Evolutionary conservation across 2,329 filamentous ascomycete genomes (phyloP).

Genomic region (Thelonectria olida): DNA sequence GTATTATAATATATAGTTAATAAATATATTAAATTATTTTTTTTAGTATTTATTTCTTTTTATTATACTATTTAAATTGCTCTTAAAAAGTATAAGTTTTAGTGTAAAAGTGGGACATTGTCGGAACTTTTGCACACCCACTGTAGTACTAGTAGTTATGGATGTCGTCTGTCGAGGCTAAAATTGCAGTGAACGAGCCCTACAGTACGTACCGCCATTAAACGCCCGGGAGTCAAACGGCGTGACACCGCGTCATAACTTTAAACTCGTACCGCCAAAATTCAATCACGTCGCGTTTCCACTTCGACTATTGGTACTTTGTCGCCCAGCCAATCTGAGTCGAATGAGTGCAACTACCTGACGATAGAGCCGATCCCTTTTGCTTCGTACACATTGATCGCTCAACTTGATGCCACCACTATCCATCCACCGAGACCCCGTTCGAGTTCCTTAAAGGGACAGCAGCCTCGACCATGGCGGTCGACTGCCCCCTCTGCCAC

Average conservation of each 20-base stretch:
- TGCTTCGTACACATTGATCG: background rate
- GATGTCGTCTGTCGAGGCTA: background rate
- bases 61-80: no score
- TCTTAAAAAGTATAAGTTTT: no score
- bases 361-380: background rate
- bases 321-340: background rate
- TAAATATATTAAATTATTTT: no score
- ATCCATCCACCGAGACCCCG: background rate
- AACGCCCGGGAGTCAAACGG: background rate
- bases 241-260: conserved; percentile 20
- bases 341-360: no score
- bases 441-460: background rate
- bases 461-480: conserved; percentile 49
- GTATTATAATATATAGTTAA: no score
- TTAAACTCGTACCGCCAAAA: background rate
- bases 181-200: background rate
- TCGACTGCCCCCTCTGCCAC: conserved; percentile 85
- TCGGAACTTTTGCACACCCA: no score
- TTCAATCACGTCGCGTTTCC: background rate
- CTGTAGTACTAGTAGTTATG: no score
- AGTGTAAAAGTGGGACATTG: no score
- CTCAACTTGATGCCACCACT: background rate
- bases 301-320: background rate
- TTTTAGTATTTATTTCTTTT: no score
- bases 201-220: conserved; percentile 4